Evolutionary conservation across 768 basidiomycete genomes (phyloP).

Genomic region (Psilocybe cyanescens): DNA sequence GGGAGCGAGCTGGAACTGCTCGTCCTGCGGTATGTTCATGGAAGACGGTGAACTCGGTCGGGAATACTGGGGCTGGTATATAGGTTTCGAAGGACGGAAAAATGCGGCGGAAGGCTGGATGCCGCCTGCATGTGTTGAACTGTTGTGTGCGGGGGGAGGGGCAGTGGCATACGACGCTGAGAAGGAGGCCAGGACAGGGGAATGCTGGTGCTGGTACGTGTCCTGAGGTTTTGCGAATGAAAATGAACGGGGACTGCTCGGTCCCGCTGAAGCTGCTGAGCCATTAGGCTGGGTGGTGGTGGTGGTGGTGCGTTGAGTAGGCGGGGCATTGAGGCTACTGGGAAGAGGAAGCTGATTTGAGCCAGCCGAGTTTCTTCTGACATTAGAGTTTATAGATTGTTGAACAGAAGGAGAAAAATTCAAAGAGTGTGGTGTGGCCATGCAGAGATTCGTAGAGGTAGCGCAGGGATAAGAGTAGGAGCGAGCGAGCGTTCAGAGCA

Average conservation of each 20-base stretch:
- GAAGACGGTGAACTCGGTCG: constrained; percentile 32
- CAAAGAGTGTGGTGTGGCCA: constrained; percentile 26
- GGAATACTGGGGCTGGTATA: constrained; percentile 44
- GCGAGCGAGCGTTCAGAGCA: neutral
- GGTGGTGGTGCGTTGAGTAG: constrained; percentile 16
- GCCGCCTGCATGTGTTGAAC: constrained; percentile 69
- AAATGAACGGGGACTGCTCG: constrained; percentile 19
- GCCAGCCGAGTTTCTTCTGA: constrained; percentile 29
- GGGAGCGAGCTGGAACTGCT: constrained; percentile 41
- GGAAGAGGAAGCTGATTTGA: constrained; percentile 38
- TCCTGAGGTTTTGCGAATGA: neutral
- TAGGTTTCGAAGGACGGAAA: constrained; percentile 71
- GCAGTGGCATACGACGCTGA: constrained; percentile 1
- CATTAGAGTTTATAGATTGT: constrained; percentile 21
- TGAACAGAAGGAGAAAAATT: constrained; percentile 26
- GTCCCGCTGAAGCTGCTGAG: constrained; percentile 20
- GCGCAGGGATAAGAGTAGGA: neutral
- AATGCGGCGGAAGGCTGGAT: constrained; percentile 82
- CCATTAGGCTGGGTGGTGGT: constrained; percentile 12
- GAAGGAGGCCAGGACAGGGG: constrained; percentile 20
- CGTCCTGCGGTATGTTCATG: constrained; percentile 16
- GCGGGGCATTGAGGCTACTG: constrained; percentile 31
- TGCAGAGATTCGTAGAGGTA: neutral
- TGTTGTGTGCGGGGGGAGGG: constrained; percentile 24
- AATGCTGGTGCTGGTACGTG: constrained; percentile 9